Evolutionary conservation across 75 land plant species (phyloP).

Genomic region (Cunninghamia lanceolata): DNA sequence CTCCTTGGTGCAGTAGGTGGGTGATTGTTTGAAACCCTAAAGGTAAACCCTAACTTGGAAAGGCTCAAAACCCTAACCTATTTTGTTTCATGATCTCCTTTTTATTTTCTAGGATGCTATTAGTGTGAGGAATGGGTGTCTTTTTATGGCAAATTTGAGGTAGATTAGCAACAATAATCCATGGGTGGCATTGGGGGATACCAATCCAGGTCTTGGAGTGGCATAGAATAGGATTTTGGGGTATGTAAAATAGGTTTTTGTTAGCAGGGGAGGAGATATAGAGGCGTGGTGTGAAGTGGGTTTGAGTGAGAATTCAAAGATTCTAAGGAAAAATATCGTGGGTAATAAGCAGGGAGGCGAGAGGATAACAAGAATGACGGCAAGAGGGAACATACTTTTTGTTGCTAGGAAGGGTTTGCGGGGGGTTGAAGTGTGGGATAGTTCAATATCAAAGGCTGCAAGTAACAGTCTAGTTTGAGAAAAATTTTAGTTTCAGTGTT

Average conservation of each 20-base stretch:
- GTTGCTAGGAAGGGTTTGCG: slow-evolving; percentile 70
- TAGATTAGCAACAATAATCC: slow-evolving; percentile 55
- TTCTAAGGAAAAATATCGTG: slow-evolving; percentile 59
- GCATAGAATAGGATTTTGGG: slow-evolving; percentile 28
- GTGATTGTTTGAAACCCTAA: no score
- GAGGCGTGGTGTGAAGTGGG: slow-evolving; percentile 77
- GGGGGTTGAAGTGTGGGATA: slow-evolving; percentile 90
- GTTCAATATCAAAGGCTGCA: slow-evolving; percentile 20
- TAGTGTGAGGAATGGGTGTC: slow-evolving; percentile 68
- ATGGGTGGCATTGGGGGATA: slow-evolving; percentile 71
- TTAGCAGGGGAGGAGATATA: slow-evolving; percentile 53
- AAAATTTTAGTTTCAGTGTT: not conserved
- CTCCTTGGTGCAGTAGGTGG: no score
- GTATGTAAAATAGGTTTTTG: slow-evolving; percentile 65
- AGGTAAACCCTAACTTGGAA: no score
- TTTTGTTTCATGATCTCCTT: no score
- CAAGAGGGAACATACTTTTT: slow-evolving; percentile 77
- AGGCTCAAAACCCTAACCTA: no score
- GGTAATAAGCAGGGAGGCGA: slow-evolving; percentile 50
- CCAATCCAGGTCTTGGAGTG: slow-evolving; percentile 25
- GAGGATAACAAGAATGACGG: slow-evolving; percentile 53
- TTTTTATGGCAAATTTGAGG: slow-evolving; percentile 78
- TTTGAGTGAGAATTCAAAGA: slow-evolving; percentile 25
- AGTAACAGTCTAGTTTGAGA: not conserved
- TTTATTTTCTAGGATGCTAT: no score